These are phyloP conservation scores for Flaveria robusta DNA, from an alignment of 129 eudicot species.

Conservation along the genomic window DNA sequence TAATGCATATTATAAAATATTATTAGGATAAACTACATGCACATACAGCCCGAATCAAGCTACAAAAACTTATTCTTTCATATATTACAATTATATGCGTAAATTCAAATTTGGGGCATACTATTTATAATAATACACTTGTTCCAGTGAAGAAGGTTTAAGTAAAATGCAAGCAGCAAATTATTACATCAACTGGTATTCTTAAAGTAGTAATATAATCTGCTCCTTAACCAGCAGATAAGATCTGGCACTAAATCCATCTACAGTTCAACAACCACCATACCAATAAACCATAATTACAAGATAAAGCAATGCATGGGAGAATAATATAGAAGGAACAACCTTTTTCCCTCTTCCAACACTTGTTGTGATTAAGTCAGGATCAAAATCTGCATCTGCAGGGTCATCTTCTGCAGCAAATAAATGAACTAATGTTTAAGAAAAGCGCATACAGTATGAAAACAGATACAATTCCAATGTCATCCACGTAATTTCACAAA, in stretches of 20 bases:
- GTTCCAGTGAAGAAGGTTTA: not conserved
- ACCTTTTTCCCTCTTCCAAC: conserved; percentile 60
- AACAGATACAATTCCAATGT: conserved; percentile 2
- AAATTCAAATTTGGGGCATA: not conserved
- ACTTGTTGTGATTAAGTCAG: conserved; percentile 54
- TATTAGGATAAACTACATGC: not conserved
- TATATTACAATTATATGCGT: not conserved
- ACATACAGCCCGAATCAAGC: not conserved
- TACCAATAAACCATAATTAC: not conserved
- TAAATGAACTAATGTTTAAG: not conserved
- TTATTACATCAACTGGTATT: conserved; percentile 7
- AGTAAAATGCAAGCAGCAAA: conserved; percentile 13
- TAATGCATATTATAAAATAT: not conserved
- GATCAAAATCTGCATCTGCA: conserved; percentile 96
- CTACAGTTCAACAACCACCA: not conserved
- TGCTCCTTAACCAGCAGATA: conserved; percentile 13
- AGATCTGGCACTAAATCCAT: conserved; percentile 4
- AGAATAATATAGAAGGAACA: conserved; percentile 20
- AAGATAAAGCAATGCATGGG: not conserved
- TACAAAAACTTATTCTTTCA: not conserved
- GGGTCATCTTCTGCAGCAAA: conserved; percentile 91
- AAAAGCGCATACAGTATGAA: not conserved
- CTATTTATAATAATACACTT: conserved; percentile 4
- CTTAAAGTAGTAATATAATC: conserved; percentile 12
- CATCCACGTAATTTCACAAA: conserved; percentile 14